Evolutionary conservation across 306 rosid species (phyloP).

Genomic region (Pueraria montana): DNA sequence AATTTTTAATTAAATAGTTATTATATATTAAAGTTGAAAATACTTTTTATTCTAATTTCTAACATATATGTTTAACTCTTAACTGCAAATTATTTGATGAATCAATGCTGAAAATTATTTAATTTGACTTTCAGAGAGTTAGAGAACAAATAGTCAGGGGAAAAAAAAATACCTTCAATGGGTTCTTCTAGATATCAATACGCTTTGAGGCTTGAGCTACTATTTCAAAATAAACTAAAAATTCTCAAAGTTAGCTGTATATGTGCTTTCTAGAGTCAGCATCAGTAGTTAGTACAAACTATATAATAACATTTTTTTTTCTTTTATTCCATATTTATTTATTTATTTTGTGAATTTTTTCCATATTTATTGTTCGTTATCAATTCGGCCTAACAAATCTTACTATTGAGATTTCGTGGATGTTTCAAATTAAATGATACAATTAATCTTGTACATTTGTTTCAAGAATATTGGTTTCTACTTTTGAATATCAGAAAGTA

Average conservation of each 20-base stretch:
- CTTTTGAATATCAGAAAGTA: neutral
- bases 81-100: neutral
- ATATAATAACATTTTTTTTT: neutral
- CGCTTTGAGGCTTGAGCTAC: neutral
- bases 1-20: no score
- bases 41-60: neutral
- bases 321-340: neutral
- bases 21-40: neutral
- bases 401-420: neutral
- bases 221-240: neutral
- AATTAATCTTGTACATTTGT: neutral
- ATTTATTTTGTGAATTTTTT: no score
- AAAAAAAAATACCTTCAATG: no score
- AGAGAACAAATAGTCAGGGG: neutral
- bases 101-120: neutral
- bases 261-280: neutral
- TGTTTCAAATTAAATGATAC: neutral
- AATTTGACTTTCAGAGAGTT: neutral
- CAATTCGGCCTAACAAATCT: conserved; percentile 11
- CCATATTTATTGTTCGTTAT: neutral
- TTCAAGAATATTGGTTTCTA: neutral
- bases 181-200: no score
- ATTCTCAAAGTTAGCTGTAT: neutral
- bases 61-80: neutral
- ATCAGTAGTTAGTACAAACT: neutral